These are phyloP conservation scores for Lipomyces mesembrius DNA, from an alignment of 805 yeast genomes.

Conservation along the genomic window DNA sequence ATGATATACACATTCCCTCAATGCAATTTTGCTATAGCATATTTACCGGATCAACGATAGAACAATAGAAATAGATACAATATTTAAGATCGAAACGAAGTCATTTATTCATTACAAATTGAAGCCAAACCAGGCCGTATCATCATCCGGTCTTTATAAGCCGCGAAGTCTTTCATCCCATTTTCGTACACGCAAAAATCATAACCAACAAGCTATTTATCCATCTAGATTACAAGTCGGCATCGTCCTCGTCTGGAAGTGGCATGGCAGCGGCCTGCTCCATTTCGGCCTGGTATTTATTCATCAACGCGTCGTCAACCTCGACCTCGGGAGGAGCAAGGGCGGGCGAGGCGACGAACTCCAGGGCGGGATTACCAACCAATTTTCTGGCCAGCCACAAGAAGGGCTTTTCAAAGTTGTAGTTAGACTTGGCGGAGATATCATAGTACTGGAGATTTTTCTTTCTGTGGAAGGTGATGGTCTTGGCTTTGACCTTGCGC, in stretches of 20 bases:
- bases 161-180: neutral
- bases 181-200: slow-evolving; percentile 3
- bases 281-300: slow-evolving; percentile 99
- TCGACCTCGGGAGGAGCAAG: slow-evolving; percentile 99
- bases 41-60: neutral
- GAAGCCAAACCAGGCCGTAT: neutral
- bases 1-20: neutral
- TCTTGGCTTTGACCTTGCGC: slow-evolving; percentile 99
- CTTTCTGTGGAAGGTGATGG: slow-evolving; percentile 99
- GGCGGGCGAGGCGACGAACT: slow-evolving; percentile 99
- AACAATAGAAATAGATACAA: neutral
- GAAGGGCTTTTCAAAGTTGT: slow-evolving; percentile 99
- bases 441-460: slow-evolving; percentile 99
- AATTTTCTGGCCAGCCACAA: slow-evolving; percentile 99
- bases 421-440: slow-evolving; percentile 98
- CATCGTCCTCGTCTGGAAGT: slow-evolving; percentile 99
- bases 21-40: neutral
- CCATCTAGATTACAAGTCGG: slow-evolving; percentile 72
- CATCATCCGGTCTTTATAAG: neutral
- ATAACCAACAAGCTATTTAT: neutral
- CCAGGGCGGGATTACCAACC: slow-evolving; percentile 96
- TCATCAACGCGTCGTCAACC: slow-evolving; percentile 95
- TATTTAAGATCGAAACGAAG: slow-evolving; percentile 1
- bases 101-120: slow-evolving; percentile 3
- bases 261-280: slow-evolving; percentile 99